Evolutionary conservation across 1,284 basidiomycete genomes (phyloP), one percentile per base, ranked within the genome.

Genomic region (Wallemia mellicola): DNA sequence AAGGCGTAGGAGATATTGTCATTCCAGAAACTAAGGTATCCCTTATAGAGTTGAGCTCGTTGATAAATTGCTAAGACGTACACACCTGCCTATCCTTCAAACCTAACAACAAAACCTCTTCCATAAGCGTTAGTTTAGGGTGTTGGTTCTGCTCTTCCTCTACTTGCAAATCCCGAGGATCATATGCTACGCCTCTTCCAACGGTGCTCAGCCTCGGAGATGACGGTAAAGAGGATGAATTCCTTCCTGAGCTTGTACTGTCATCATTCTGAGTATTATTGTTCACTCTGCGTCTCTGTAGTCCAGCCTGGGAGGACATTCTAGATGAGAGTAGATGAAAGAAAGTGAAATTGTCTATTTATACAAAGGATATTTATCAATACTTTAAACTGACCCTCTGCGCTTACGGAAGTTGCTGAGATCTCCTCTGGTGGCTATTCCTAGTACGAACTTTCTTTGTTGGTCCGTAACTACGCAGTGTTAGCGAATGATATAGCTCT

Each of bases 1-100:
- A 95, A 76, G 15, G 89, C 87, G 70, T 95, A 95, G 0, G 87
- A 92, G 64, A 94, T 95, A 71, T 92, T 94, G 74, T 95, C 89
- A 70, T 95, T 95, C 88, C 86, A 92, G 70, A 94, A 92, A 0
- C 86, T 89, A 22, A 92, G 78, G 69, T 91, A 91, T 54, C 86
- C 87, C 83, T 88, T 1, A 32, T 14, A 27, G 1, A 2, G 25
- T 24, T 28, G 24, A 14, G 17, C 30, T 28, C 25, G 59, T 33
- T 28, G 55, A 0, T 58, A 58, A 33, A 33, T 19, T 19, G 24
- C 28, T 9, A 54, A 54, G 2, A 9, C 28, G 17, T n/a, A 71
- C 79, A 60, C 64, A 83, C 82, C 73, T 86, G 84, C 67, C 83
- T 84, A 71, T 89, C 87, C 68, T 89, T 89, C 59, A 87, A 73